Evolutionary conservation across 192 early-diverging fungal genomes (phyloP).

Genomic region (Helicostylum pulchrum): DNA sequence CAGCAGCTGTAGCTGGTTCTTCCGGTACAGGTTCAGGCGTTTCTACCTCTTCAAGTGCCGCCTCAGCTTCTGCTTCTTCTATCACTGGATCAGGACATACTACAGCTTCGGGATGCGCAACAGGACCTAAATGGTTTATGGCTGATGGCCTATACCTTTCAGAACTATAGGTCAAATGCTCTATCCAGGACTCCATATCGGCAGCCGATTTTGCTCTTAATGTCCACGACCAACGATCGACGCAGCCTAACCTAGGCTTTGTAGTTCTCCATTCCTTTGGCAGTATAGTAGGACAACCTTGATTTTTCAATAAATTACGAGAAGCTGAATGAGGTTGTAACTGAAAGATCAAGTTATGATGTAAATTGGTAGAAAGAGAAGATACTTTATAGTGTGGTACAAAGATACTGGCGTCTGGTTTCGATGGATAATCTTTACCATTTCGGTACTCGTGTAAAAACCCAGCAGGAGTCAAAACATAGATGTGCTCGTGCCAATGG

Average conservation of each 20-base stretch:
- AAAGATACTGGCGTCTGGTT: slow-evolving; percentile 12
- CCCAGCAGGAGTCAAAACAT: slow-evolving; percentile 27
- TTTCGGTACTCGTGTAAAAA: slow-evolving; percentile 28
- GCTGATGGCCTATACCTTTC: background rate
- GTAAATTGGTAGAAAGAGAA: slow-evolving; percentile 22
- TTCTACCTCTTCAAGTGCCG: background rate
- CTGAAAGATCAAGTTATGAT: slow-evolving; percentile 27
- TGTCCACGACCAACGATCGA: slow-evolving; percentile 6
- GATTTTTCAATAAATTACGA: background rate
- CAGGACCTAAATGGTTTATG: background rate
- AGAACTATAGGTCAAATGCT: slow-evolving; percentile 9
- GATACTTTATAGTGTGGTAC: slow-evolving; percentile 25
- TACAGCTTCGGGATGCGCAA: background rate
- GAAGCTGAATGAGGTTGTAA: slow-evolving; percentile 23
- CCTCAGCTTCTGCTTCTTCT: background rate
- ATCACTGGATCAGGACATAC: background rate
- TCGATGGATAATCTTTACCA: slow-evolving; percentile 15
- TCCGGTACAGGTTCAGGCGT: background rate
- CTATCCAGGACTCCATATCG: slow-evolving; percentile 26
- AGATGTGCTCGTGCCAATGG: slow-evolving; percentile 28
- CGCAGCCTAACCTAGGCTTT: background rate
- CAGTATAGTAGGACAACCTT: background rate
- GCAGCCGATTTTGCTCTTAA: slow-evolving; percentile 21
- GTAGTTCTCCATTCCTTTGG: slow-evolving; percentile 15
- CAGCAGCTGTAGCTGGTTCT: background rate